Evolutionary conservation across 805 yeast species (phyloP).

Genomic region (Candida verbasci): DNA sequence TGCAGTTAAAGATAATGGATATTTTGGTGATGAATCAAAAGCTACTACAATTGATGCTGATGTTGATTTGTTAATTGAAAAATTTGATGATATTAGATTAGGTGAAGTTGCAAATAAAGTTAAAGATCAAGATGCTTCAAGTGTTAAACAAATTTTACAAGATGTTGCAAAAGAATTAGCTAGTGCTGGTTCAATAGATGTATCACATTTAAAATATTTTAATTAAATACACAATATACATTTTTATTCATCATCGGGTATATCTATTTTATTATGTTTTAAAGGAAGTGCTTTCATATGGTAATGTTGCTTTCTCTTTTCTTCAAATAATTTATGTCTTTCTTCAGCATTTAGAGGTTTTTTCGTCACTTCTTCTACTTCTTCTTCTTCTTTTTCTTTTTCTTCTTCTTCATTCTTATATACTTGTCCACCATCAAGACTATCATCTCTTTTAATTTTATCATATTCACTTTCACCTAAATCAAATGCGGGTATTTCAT

Average conservation of each 20-base stretch:
- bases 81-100: constrained; percentile 75
- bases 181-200: constrained; percentile 52
- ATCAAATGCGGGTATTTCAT: constrained; percentile 48
- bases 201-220: constrained; percentile 52
- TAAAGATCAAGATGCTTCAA: constrained; percentile 49
- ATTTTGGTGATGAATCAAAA: constrained; percentile 75
- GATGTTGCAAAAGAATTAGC: constrained; percentile 52
- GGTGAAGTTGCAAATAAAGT: constrained; percentile 69
- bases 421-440: constrained; percentile 40
- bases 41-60: constrained; percentile 73
- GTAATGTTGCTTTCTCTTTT: constrained; percentile 76
- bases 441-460: constrained; percentile 15
- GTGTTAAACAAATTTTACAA: constrained; percentile 55
- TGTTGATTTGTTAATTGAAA: constrained; percentile 71
- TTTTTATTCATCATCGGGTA: constrained; percentile 17
- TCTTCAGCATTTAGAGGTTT: constrained; percentile 48
- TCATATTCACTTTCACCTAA: constrained; percentile 55
- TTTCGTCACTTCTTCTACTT: constrained; percentile 30
- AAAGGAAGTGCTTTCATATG: constrained; percentile 52
- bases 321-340: constrained; percentile 67
- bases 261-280: constrained; percentile 23
- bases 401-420: constrained; percentile 19
- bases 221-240: constrained; percentile 4
- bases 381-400: constrained; percentile 18
- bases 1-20: constrained; percentile 75